A percentile compares a stretch with the other conserved stretches of the same genome.
Conservation (phyloP, 1,284 basidiomycete species). For the Puccinia horiana region DNA sequence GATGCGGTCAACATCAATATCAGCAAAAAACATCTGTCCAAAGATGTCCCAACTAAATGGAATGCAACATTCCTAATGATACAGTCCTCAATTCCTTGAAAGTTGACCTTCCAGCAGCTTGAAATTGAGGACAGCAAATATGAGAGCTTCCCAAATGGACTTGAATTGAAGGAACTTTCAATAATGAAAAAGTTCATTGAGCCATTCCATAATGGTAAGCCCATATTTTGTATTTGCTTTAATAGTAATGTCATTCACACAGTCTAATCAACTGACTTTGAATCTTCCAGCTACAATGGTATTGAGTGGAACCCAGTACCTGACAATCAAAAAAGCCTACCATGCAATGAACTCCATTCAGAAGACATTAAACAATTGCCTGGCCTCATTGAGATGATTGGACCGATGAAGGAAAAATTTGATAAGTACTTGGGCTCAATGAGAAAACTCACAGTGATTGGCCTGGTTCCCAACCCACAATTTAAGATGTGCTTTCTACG, state of each 20-base stretch:
- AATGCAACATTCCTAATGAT: neutral
- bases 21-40: neutral
- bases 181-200: neutral
- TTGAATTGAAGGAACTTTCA: neutral
- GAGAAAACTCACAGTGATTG: neutral
- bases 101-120: conserved; percentile 9
- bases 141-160: neutral
- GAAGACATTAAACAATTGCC: neutral
- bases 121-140: neutral
- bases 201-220: neutral
- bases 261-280: neutral
- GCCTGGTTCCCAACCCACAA: neutral
- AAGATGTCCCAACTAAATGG: conserved; percentile 8
- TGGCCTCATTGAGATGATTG: neutral
- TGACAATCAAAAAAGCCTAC: neutral
- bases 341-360: neutral
- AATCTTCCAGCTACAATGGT: neutral
- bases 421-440: conserved; percentile 9
- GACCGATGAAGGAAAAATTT: conserved; percentile 5
- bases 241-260: neutral
- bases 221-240: neutral
- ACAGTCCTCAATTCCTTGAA: neutral
- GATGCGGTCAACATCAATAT: neutral
- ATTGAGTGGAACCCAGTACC: neutral
- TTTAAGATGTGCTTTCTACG: neutral